Conservation (phyloP, 169 alveolate species). For the Babesia ovata region DNA sequence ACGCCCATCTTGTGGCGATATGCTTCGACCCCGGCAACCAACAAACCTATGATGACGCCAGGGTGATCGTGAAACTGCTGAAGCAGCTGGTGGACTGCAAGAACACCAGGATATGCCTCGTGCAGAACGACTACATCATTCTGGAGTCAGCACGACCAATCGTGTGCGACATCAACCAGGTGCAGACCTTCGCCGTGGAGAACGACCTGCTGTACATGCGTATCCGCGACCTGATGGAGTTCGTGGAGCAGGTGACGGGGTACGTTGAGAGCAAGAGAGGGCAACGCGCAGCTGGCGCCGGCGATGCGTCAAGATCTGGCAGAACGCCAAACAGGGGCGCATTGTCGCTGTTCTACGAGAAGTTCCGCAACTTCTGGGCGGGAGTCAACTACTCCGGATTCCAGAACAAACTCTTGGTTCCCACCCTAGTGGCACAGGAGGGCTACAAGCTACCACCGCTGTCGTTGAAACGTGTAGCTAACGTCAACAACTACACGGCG, state of each 20-base stretch:
- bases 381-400: conserved; percentile 58
- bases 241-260: conserved; percentile 48
- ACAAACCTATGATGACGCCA: conserved; percentile 50
- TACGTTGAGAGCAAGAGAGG: conserved; percentile 51
- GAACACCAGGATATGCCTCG: conserved; percentile 45
- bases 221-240: conserved; percentile 42
- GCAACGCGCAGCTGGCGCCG: conserved; percentile 17
- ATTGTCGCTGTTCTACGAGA: conserved; percentile 70
- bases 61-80: conserved; percentile 38
- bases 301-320: conserved; percentile 3
- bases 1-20: conserved; percentile 51
- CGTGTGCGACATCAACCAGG: conserved; percentile 24
- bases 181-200: conserved; percentile 45
- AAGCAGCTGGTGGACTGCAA: conserved; percentile 45
- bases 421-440: conserved; percentile 60
- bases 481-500: conserved; percentile 65
- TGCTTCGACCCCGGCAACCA: conserved; percentile 62
- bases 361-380: conserved; percentile 66
- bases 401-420: conserved; percentile 67
- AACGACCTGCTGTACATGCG: conserved; percentile 55
- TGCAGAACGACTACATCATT: conserved; percentile 57
- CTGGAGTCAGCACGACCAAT: conserved; percentile 41
- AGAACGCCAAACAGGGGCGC: conserved; percentile 41
- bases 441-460: conserved; percentile 61
- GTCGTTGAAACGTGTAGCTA: conserved; percentile 61